Percentiles rank a stretch among this genome's conserved stretches.
phyloP scores from a whole-genome alignment of 768 basidiomycete genomes.

The Termitomyces sp. region DNA sequence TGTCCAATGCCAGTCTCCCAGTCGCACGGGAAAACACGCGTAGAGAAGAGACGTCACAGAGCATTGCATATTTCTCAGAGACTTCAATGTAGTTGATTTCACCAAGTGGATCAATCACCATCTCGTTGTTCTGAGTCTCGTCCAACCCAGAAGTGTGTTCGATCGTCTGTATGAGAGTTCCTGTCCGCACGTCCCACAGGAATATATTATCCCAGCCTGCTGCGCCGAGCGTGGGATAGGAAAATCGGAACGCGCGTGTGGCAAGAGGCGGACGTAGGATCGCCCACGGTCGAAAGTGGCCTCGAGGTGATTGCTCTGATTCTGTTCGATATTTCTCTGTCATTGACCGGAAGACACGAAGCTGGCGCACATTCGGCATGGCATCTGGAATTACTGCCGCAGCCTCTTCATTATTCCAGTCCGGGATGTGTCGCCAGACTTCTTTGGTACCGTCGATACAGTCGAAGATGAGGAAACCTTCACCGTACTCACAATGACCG shows the following conservation, averaged over 20 bases:
- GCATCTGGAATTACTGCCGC: conserved; percentile 17
- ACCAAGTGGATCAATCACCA: conserved; percentile 18
- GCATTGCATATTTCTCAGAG: conserved; percentile 47
- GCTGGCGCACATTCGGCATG: conserved; percentile 27
- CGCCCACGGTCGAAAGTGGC: conserved; percentile 61
- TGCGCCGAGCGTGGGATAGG: conserved; percentile 59
- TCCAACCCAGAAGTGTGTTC: conserved; percentile 21
- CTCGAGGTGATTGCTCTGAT: conserved; percentile 19
- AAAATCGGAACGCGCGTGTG: conserved; percentile 57
- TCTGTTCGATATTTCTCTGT: not conserved
- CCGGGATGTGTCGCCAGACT: conserved; percentile 56
- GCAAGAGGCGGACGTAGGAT: conserved; percentile 40
- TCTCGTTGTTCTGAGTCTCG: not conserved
- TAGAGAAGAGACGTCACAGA: conserved; percentile 45
- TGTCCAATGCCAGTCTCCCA: conserved; percentile 36
- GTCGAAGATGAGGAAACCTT: conserved; percentile 70
- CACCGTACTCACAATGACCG: conserved; percentile 71
- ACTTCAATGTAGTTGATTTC: conserved; percentile 64
- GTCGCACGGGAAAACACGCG: conserved; percentile 48
- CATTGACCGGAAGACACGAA: not conserved
- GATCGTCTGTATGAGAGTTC: conserved; percentile 42
- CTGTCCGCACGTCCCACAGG: conserved; percentile 58
- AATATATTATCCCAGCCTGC: conserved; percentile 39
- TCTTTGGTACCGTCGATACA: conserved; percentile 53
- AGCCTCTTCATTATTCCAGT: conserved; percentile 17